Base-by-base conservation (phyloP, 2,329 filamentous ascomycete genomes). In the Rhexocercosporidium sp. region DNA sequence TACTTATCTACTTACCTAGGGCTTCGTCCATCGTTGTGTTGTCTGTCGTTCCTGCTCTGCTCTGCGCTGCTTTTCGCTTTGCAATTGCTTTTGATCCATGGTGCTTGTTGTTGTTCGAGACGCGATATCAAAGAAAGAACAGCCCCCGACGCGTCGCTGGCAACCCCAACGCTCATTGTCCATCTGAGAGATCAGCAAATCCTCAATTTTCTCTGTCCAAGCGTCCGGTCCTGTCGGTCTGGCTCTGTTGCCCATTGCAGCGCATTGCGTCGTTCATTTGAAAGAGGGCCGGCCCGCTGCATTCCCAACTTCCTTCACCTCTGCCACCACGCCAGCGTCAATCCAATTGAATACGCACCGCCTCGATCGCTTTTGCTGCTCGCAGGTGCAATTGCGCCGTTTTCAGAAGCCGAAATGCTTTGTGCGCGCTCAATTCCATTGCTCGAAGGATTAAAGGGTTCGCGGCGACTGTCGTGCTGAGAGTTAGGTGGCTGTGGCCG, bases 331-430 rank as follows among this genome's bases (percentile, higher is more conserved):
- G 54, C 56, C 62, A 44, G 53, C 59, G 20, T 59, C 68, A 64
- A 44, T 53, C 49, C 62, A 62, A 46, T 22, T 25, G 37, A 22
- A 7, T 5, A 57, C 56, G 61, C n/a, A 59, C 20, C 51, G 62
- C 57, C 46, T 54, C 56, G 69, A 72, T 69, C 71, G 70, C 73
- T 67, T 71, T 34, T 54, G 59, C 62, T 69, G 67, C 65, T 72
- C 68, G 69, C 68, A 74, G 70, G 68, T 71, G 70, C 71, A 68
- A 66, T 72, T 72, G 71, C 70, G 70, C 70, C 69, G 66, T 41
- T 51, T 57, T 64, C 56, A 69, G 60, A 66, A 73, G 72, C 73
- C 75, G 74, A 76, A 74, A 77, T 77, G 75, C 75, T 75, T 75
- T 76, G 72, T 70, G 73, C 70, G 71, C 67, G 54, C 69, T 72